Base-by-base conservation (phyloP, 768 basidiomycete genomes). In the Pleurotus sapidus region DNA sequence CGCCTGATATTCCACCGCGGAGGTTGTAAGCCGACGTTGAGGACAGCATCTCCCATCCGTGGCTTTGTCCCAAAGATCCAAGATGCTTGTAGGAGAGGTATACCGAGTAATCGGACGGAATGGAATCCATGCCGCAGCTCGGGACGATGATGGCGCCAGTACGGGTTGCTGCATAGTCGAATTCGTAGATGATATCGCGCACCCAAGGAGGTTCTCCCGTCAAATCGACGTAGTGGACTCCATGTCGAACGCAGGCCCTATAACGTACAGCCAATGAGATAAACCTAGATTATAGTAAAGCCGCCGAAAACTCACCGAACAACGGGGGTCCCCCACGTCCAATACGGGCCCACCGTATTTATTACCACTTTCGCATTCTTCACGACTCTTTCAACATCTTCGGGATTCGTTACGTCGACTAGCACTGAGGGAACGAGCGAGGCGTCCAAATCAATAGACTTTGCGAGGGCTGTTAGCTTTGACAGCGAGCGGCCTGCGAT, bases 221-320 rank as follows among this genome's bases (percentile, higher is more conserved):
- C 34, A 95, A 74, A 70, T 98, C 95, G 24, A 93, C 84, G 67
- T 96, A 96, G 70, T 95, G 92, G 5, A 83, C 80, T 4, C 89
- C 87, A 57, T 88, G 74, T 37, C 73, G 74, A 4, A 87, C 89
- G 60, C 94, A 96, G 3, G 89, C 87, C 57, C 82, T 90, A 54
- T 0, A 30, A 11, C 50, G 9, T 23, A 9, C n/a, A 30, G 4
- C 42, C 17, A 59, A 55, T 30, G 9, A 55, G 5, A 3, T 46
- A 17, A 24, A 39, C 42, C 37, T 43, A 23, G 24, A 42, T 2
- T 15, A 56, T 4, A 51, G 4, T 46, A 47, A 25, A 37, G 9
- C 3, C 24, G 20, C 8, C 25, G 12, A 53, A 2, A 24, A 72
- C 84, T 45, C 60, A 87, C 86, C 68, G 66, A 17, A 93, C 89